Base-by-base conservation (phyloP, 306 rosid species). In the Ziziphus jujuba region DNA sequence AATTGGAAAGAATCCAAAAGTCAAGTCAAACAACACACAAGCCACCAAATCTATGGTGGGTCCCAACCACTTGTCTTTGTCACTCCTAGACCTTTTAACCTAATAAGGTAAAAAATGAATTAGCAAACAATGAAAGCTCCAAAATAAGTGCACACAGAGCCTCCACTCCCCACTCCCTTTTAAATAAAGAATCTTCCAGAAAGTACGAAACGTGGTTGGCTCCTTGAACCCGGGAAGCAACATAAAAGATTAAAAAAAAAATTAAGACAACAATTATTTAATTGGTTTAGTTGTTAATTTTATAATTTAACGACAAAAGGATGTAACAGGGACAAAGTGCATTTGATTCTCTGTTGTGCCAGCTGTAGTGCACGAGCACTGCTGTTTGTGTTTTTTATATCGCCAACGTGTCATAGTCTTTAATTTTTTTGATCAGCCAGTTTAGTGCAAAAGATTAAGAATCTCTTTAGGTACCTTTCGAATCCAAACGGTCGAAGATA, bases 201-300 rank as follows among this genome's bases (percentile, higher is more conserved):
- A 48, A 19, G 40, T 23, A 33, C 23, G 23, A 14, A 2, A 59
- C 75, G 59, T 22, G 61, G 74, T 74, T 63, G 61, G 72, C 52
- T 79, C 79, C 83, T 17, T n/a, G n/a, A n/a, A n/a, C 31, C 14
- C 36, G 17, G 79, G 79, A 73, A 53, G 53, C 79, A 59, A 13
- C 38, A 5, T 10, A n/a, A 14, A 13, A 21, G 6, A 36, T 36
- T n/a, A n/a, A n/a, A n/a, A n/a, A 36, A 7, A 36, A 11, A 36
- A 2, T 36, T 36, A 36, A 11, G 9, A 36, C 1, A 36, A 36
- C 2, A 6, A 7, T 36, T 36, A 36, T 6, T 36, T 36, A 36
- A 36, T 36, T 36, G n/a, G n/a, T n/a, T n/a, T n/a, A n/a, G n/a
- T n/a, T n/a, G n/a, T n/a, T n/a, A n/a, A n/a, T n/a, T n/a, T n/a